Base-by-base conservation (phyloP, 257 asterid genomes). In the Salvia miltiorrhiza region DNA sequence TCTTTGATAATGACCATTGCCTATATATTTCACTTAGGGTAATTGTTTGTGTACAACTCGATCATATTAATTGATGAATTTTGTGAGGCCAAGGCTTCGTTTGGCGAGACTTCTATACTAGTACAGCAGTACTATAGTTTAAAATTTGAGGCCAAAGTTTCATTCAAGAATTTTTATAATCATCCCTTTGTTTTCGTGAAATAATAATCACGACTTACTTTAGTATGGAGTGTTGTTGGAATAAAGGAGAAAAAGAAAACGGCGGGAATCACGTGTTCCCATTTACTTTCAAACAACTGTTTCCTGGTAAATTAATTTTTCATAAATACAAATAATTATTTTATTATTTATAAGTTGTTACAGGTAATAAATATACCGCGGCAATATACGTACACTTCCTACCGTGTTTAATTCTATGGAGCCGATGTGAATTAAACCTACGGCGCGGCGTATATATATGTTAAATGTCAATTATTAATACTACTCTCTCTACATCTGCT, bases 191-290 rank as follows among this genome's bases (percentile, higher is more conserved):
- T 40, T 40, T 40, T 40, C 11, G 2, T 12, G 45, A n/a, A 17
- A 17, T 48, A 48, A 47, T 49, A 8, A 50, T 20, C 30, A 21
- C 9, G 2, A 10, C 1, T 0, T 10, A 19, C 0, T 1, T 49
- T 9, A 21, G 7, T 23, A 52, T 21, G 32, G 59, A 23, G 16
- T 53, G 37, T 23, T 52, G 3, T 52, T 21, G 16, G 9, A 53
- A 5, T 4, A 12, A 53, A 53, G 4, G 56, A 20, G 16, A 50
- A 21, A 50, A 63, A 33, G 53, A 53, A 9, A 14, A 41, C 2
- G 23, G 54, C 53, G 56, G 62, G 52, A 73, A 56, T 41, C 73
- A 55, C 66, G 77, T 65, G 73, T 33, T 5, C 9, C 52, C 30
- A 44, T 73, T 66, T 32, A 55, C 41, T 57, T 55, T 30, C 59